Conservation (phyloP, 192 early-diverging fungal genomes). For the Podila epigama region DNA sequence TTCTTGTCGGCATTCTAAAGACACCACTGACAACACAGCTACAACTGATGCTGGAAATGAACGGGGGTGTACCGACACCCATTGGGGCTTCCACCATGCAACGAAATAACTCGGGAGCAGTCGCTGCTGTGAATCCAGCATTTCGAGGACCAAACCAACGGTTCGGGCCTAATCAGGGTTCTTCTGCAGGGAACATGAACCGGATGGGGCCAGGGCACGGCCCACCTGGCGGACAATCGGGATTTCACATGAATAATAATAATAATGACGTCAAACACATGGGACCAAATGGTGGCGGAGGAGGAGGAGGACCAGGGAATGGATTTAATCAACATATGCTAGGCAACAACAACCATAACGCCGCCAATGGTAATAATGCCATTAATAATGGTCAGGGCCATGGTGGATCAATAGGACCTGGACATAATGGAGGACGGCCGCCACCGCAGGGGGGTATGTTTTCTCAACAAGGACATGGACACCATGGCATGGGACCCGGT, state of each 20-base stretch:
- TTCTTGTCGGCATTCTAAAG: background rate
- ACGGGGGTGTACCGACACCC: background rate
- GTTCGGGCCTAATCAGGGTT: too few species aligned
- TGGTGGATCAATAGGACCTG: background rate
- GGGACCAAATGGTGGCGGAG: background rate
- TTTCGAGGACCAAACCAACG: too few species aligned
- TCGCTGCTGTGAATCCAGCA: constrained; percentile 20
- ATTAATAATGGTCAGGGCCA: constrained; percentile 5
- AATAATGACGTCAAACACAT: background rate
- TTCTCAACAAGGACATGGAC: background rate
- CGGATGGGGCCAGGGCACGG: too few species aligned
- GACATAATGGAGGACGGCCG: background rate
- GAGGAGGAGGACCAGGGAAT: background rate
- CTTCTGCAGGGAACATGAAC: background rate
- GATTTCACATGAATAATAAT: too few species aligned
- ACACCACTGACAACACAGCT: background rate
- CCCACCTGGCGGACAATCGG: too few species aligned
- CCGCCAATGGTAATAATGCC: background rate
- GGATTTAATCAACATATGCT: background rate
- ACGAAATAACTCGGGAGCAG: background rate
- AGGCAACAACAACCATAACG: background rate
- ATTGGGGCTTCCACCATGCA: background rate
- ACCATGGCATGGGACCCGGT: background rate
- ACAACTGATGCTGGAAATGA: constrained; percentile 1
- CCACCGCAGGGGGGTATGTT: too few species aligned